Conservation (phyloP, 306 rosid genomes). For the Cicer pinnatifidum region DNA sequence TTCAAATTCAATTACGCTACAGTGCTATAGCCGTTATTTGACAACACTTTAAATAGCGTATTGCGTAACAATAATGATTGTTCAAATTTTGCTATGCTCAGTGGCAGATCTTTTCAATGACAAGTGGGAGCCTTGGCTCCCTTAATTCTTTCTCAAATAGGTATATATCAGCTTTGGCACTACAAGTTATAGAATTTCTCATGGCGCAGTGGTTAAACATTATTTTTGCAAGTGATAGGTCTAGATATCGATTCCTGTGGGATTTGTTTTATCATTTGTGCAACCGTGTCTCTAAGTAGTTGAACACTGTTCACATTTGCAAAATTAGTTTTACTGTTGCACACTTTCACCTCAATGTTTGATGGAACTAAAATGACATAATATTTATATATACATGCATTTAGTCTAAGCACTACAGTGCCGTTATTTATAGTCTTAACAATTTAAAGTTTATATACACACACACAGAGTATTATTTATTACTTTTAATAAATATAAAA, state of each 20-base stretch:
- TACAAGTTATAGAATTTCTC: not conserved
- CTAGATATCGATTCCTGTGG: not conserved
- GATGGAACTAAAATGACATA: not conserved
- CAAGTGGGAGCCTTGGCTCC: constrained; percentile 2
- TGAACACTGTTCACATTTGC: not conserved
- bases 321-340: not conserved
- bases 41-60: not conserved
- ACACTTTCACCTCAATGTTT: not conserved
- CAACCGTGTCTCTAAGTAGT: not conserved
- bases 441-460: not conserved
- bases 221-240: not conserved
- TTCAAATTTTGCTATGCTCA: not conserved
- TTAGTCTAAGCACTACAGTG: not conserved
- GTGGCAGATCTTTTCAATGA: not conserved
- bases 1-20: not conserved
- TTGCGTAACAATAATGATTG: not conserved
- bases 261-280: not conserved
- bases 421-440: not conserved
- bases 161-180: not conserved
- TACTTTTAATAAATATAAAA: not conserved
- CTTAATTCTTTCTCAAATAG: not conserved
- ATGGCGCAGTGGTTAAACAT: not conserved
- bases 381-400: not conserved
- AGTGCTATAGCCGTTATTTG: not conserved
- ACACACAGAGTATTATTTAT: not conserved